These are phyloP conservation scores for Xylaria sp. DNA, from an alignment of 2,329 filamentous ascomycete species.

Conservation along the genomic window DNA sequence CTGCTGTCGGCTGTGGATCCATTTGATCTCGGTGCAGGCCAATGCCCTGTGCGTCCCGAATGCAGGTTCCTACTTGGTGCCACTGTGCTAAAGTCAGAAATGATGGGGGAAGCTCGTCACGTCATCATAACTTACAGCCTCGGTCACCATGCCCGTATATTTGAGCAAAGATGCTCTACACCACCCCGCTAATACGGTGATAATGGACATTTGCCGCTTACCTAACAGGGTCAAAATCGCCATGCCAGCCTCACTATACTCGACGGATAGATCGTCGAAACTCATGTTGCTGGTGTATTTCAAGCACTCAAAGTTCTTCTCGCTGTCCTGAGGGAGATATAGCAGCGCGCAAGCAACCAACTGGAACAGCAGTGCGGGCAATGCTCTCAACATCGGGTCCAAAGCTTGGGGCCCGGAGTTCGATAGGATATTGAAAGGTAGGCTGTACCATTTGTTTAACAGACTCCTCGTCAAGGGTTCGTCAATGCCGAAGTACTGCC, in stretches of 20 bases:
- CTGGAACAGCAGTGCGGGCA: conserved; percentile 66
- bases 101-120: neutral
- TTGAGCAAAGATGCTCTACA: conserved; percentile 62
- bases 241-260: conserved; percentile 65
- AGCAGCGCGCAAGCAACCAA: conserved; percentile 61
- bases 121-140: conserved; percentile 52
- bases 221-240: conserved; percentile 60
- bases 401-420: conserved; percentile 57
- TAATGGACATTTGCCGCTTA: conserved; percentile 61
- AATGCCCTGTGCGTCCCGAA: conserved; percentile 67
- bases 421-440: conserved; percentile 58
- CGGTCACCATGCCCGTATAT: conserved; percentile 63
- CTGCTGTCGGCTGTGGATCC: conserved; percentile 55
- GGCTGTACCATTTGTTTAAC: conserved; percentile 59
- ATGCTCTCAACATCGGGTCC: conserved; percentile 57
- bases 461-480: conserved; percentile 56
- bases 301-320: conserved; percentile 58
- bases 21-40: conserved; percentile 61
- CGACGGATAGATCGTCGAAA: conserved; percentile 64
- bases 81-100: conserved; percentile 47
- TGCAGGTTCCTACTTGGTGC: conserved; percentile 61
- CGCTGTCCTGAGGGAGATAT: conserved; percentile 54
- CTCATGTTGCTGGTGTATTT: conserved; percentile 65
- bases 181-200: conserved; percentile 64
- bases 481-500: conserved; percentile 63